phyloP scores from a whole-genome alignment of 169 alveolate species.

The Eimeria necatrix region DNA sequence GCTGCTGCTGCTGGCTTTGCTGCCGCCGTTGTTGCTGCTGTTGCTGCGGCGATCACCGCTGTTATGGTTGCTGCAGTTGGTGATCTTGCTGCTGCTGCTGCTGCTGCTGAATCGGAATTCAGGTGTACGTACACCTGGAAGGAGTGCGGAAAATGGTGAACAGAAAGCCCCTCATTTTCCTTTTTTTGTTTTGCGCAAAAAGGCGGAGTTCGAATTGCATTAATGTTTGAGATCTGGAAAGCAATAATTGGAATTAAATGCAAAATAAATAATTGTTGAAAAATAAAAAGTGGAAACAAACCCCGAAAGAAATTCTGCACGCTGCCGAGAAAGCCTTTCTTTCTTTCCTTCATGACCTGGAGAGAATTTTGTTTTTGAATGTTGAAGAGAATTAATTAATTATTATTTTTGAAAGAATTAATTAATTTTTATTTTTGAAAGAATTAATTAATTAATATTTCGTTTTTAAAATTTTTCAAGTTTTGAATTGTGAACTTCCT shows the following conservation, averaged over 20 bases:
- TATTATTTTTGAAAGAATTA: not conserved
- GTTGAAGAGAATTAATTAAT: not conserved
- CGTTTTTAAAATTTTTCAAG: too few relatives aligned
- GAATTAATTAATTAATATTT: not conserved
- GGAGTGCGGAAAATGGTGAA: not conserved
- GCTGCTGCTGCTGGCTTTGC: not conserved
- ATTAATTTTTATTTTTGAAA: not conserved
- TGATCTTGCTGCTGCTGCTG: not conserved
- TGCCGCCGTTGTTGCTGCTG: not conserved
- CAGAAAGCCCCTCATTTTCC: not conserved
- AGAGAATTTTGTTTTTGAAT: not conserved
- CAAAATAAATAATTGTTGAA: not conserved
- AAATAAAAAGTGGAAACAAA: not conserved
- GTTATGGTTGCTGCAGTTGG: not conserved
- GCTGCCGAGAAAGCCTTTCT: constrained; percentile 62
- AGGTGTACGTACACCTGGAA: not conserved
- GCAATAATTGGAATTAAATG: not conserved
- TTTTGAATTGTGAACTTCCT: too few relatives aligned
- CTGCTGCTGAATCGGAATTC: not conserved
- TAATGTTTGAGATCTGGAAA: constrained; percentile 29
- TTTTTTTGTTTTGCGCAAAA: not conserved
- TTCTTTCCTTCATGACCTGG: constrained; percentile 56
- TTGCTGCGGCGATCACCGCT: not conserved
- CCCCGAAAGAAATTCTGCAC: constrained; percentile 67
- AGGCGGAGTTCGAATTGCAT: not conserved